Percentiles rank a stretch among this genome's conserved stretches.
Evolutionary conservation across 2,329 filamentous ascomycete genomes (phyloP).

Genomic region (Monosporascus sp.): DNA sequence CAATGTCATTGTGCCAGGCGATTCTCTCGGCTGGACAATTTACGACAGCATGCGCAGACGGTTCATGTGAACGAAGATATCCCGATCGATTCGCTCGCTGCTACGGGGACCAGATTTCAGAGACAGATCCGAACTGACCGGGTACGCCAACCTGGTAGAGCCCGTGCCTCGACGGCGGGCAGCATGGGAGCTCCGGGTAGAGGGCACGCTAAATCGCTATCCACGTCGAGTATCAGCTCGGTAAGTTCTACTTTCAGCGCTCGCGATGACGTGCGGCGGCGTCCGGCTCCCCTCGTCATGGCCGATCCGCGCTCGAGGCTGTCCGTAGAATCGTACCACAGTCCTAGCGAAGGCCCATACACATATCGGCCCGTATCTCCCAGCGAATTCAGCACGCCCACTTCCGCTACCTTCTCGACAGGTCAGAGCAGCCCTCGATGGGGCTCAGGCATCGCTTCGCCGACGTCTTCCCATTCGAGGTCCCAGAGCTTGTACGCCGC

Average conservation of each 20-base stretch:
- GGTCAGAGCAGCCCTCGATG: slow-evolving; percentile 74
- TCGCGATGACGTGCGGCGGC: slow-evolving; percentile 62
- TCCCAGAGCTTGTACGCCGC: slow-evolving; percentile 67
- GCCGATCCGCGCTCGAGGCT: slow-evolving; percentile 64
- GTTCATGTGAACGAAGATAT: slow-evolving; percentile 98
- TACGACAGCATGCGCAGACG: slow-evolving; percentile 94
- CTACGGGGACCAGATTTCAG: slow-evolving; percentile 86
- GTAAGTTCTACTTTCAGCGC: slow-evolving; percentile 61
- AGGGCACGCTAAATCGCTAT: slow-evolving; percentile 81
- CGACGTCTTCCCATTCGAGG: slow-evolving; percentile 62
- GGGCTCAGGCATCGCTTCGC: slow-evolving; percentile 64
- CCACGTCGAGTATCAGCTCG: slow-evolving; percentile 77
- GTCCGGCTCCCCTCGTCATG: slow-evolving; percentile 80
- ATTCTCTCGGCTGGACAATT: slow-evolving; percentile 90
- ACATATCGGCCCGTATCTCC: slow-evolving; percentile 65
- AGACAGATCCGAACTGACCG: slow-evolving; percentile 85
- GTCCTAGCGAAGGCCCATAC: slow-evolving; percentile 59
- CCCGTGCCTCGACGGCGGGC: slow-evolving; percentile 71
- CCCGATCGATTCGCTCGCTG: slow-evolving; percentile 85
- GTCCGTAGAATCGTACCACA: slow-evolving; percentile 64
- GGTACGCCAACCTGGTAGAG: slow-evolving; percentile 68
- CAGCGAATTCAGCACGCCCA: slow-evolving; percentile 74
- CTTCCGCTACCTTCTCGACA: slow-evolving; percentile 75
- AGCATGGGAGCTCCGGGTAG: slow-evolving; percentile 66
- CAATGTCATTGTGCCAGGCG: slow-evolving; percentile 91